Evolutionary conservation across 345 rosid species (phyloP), one percentile per base, ranked within the genome.

Genomic region (Heritiera littoralis): DNA sequence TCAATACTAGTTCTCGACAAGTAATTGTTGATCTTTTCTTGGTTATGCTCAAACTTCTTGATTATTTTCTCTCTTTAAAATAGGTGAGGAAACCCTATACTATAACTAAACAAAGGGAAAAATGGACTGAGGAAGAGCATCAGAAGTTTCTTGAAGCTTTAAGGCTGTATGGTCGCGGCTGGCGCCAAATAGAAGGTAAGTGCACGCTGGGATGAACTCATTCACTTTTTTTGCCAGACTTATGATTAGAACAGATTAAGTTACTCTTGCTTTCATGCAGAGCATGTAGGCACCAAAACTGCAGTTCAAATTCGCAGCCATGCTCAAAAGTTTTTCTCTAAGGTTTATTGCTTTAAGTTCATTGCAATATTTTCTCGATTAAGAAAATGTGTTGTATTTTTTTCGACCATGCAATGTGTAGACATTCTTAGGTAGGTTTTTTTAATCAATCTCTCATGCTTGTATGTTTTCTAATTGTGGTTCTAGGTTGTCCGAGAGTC

Each of bases 291-390:
- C 70, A 86, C 98, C 56, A 95, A 95, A 87, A 90, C 97, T 28
- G 94, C 97, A 41, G 94, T 95, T 82, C 98, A 93, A 85, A 92
- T 93, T 69, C 90, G 98, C 84, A 93, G 98, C 92, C 98, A 94
- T 86, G 98, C 98, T 83, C 98, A 94, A 81, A 94, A 95, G 80
- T 92, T 91, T 83, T 95, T 95, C 90, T 87, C 94, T 40, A 95
- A 93, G 98, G 98, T 95, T 67, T 78, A 67, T 60, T 81, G 35
- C 69, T 58, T 51, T 49, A 20, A 66, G 52, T 75, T 38, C 43
- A 17, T n/a, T 78, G 13, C 45, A 20, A 52, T 32, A 41, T n/a
- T 66, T 77, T 28, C 64, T 52, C n/a, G 60, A 51, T 66, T 54
- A n/a, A 32, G 65, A 18, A 65, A 32, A 32, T 20, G 15, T 9